These are phyloP conservation scores for Kodamaea anthophila DNA, from an alignment of 1,139 yeast genomes.

Conservation along the genomic window DNA sequence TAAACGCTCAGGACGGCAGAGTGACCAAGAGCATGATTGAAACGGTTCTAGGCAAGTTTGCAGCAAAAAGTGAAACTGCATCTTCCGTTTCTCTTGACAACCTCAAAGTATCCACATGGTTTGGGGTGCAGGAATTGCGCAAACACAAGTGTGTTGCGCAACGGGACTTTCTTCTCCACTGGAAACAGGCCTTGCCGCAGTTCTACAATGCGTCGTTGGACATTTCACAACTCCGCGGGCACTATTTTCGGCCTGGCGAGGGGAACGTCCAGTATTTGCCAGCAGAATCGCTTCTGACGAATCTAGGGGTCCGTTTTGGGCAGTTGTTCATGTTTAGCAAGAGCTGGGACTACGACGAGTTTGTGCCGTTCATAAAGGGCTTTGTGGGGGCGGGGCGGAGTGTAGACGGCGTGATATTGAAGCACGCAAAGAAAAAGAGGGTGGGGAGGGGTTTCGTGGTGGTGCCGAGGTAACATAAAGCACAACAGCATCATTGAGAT, in stretches of 20 bases:
- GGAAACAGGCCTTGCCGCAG: conserved; percentile 65
- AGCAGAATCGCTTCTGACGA: conserved; percentile 39
- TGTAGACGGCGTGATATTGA: conserved; percentile 65
- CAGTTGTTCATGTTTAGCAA: conserved; percentile 55
- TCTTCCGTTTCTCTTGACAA: conserved; percentile 23
- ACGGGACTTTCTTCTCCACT: conserved; percentile 50
- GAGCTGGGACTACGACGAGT: conserved; percentile 68
- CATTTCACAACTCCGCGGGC: conserved; percentile 46
- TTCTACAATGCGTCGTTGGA: conserved; percentile 55
- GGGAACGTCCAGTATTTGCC: conserved; percentile 50
- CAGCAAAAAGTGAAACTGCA: conserved; percentile 9
- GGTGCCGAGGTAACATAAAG: conserved; percentile 1
- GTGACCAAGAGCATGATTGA: conserved; percentile 30
- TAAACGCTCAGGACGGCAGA: conserved; percentile 12
- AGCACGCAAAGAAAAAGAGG: conserved; percentile 64
- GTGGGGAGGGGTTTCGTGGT: conserved; percentile 36
- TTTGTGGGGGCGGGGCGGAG: conserved; percentile 52
- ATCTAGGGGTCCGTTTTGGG: conserved; percentile 50
- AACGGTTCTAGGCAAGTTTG: conserved; percentile 44
- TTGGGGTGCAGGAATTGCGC: conserved; percentile 49
- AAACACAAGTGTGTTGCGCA: conserved; percentile 24
- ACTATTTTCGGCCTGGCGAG: conserved; percentile 42
- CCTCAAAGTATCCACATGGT: conserved; percentile 46
- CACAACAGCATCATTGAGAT: no score
- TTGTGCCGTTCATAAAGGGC: conserved; percentile 61